A percentile compares a stretch with the other conserved stretches of the same genome.
phyloP scores from a whole-genome alignment of 2,329 filamentous ascomycete species.

The Curvularia lunata region DNA sequence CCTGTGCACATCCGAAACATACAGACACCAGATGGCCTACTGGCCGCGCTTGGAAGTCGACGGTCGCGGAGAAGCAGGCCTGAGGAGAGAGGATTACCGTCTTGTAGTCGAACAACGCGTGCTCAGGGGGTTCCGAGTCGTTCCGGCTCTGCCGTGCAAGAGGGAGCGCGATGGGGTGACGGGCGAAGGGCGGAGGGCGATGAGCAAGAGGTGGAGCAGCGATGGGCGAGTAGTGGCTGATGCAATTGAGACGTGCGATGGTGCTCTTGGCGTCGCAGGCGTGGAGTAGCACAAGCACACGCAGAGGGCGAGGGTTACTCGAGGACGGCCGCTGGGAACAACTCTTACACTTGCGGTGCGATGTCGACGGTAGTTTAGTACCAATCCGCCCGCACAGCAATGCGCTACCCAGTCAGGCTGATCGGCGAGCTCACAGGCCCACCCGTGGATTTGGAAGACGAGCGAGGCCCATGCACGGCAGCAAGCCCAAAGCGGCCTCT shows the following conservation, averaged over 20 bases:
- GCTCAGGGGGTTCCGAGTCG: not conserved
- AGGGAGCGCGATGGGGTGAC: not conserved
- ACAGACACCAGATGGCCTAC: constrained; percentile 19
- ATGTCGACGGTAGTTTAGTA: constrained; percentile 28
- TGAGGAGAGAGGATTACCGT: not conserved
- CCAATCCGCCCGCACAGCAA: constrained; percentile 19
- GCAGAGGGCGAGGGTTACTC: constrained; percentile 22
- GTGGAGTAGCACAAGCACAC: constrained; percentile 16
- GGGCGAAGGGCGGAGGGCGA: not conserved
- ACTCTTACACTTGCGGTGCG: constrained; percentile 33
- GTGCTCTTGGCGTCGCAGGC: constrained; percentile 39
- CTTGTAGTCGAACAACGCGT: constrained; percentile 7
- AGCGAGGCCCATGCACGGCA: constrained; percentile 20
- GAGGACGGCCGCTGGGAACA: constrained; percentile 19
- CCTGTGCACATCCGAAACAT: constrained; percentile 36
- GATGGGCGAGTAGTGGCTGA: constrained; percentile 11
- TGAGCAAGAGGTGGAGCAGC: not conserved
- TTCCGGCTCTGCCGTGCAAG: not conserved
- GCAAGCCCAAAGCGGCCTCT: constrained; percentile 17
- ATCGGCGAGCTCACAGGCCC: constrained; percentile 33
- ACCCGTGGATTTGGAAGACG: constrained; percentile 40
- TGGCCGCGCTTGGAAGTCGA: constrained; percentile 7
- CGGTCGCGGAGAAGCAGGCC: constrained; percentile 4
- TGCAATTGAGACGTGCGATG: constrained; percentile 39
- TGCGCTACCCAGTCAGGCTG: constrained; percentile 19